Conservation (phyloP, 1,284 basidiomycete species). For the Fomitopsis palustris region DNA sequence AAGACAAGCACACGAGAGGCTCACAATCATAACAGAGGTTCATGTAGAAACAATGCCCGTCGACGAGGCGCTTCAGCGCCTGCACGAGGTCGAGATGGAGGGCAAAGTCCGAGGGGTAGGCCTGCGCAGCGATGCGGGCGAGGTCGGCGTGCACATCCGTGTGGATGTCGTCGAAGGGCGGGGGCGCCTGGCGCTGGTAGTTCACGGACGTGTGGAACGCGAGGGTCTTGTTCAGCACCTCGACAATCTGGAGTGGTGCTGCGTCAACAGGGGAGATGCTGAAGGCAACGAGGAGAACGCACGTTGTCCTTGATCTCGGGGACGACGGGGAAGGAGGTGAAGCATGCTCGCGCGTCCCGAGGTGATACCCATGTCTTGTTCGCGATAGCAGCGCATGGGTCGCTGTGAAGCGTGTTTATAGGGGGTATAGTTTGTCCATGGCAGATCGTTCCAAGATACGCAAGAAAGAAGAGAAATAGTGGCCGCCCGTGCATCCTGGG, state of each 20-base stretch:
- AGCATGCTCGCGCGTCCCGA: slow-evolving; percentile 45
- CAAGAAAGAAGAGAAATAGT: background rate
- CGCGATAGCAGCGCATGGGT: slow-evolving; percentile 49
- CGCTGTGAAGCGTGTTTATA: slow-evolving; percentile 12
- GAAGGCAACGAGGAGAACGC: slow-evolving; percentile 11
- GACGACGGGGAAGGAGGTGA: slow-evolving; percentile 43
- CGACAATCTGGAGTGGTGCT: slow-evolving; percentile 36
- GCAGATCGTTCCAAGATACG: background rate
- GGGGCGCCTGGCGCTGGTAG: slow-evolving; percentile 51
- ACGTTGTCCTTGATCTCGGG: slow-evolving; percentile 45
- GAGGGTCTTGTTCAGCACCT: slow-evolving; percentile 55
- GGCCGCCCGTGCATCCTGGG: background rate
- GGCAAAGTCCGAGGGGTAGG: slow-evolving; percentile 48
- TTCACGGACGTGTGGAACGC: slow-evolving; percentile 59
- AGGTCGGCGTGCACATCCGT: slow-evolving; percentile 51
- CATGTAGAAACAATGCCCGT: slow-evolving; percentile 55
- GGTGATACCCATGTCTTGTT: slow-evolving; percentile 52
- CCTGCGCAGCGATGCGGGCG: slow-evolving; percentile 40
- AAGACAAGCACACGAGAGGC: slow-evolving; percentile 11
- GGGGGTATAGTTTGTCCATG: background rate
- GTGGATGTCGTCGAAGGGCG: slow-evolving; percentile 52
- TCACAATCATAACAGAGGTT: slow-evolving; percentile 55
- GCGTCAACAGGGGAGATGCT: slow-evolving; percentile 10
- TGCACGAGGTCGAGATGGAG: slow-evolving; percentile 51
- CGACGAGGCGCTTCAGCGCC: slow-evolving; percentile 51